phyloP scores from a whole-genome alignment of 352 stramenopile species.

The Phytopythium cucurbitacearum region DNA sequence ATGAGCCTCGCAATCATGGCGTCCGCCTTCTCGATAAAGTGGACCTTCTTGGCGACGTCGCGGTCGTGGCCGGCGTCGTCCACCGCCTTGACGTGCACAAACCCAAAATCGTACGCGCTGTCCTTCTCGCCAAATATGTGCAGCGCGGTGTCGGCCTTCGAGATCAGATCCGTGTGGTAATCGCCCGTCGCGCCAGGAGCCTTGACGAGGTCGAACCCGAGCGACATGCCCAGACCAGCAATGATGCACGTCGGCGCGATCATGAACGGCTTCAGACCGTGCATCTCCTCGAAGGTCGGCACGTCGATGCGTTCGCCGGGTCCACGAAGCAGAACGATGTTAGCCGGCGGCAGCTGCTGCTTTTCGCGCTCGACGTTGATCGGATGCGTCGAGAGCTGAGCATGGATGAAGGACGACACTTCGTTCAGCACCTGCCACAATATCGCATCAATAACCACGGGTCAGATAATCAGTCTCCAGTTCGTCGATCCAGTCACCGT shows the following conservation, averaged over 20 bases:
- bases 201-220: constrained; percentile 73
- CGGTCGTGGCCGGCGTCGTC: constrained; percentile 85
- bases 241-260: constrained; percentile 89
- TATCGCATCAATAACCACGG: no score
- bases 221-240: constrained; percentile 79
- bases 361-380: constrained; percentile 66
- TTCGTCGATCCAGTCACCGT: no score
- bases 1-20: constrained; percentile 73
- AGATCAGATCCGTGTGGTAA: constrained; percentile 78
- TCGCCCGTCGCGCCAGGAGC: constrained; percentile 75
- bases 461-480: no score
- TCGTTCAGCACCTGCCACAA: constrained; percentile 56
- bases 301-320: constrained; percentile 85
- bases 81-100: constrained; percentile 85
- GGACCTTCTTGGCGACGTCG: constrained; percentile 79
- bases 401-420: constrained; percentile 65
- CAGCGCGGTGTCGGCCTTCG: constrained; percentile 77
- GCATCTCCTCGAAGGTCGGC: constrained; percentile 73
- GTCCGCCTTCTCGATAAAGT: constrained; percentile 83
- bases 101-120: constrained; percentile 66
- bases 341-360: constrained; percentile 60
- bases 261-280: constrained; percentile 84
- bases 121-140: constrained; percentile 21
- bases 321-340: constrained; percentile 81
- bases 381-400: constrained; percentile 55